Evolutionary conservation across 2,329 filamentous ascomycete species (phyloP).

Genomic region (Ceratocystiopsis sp.): DNA sequence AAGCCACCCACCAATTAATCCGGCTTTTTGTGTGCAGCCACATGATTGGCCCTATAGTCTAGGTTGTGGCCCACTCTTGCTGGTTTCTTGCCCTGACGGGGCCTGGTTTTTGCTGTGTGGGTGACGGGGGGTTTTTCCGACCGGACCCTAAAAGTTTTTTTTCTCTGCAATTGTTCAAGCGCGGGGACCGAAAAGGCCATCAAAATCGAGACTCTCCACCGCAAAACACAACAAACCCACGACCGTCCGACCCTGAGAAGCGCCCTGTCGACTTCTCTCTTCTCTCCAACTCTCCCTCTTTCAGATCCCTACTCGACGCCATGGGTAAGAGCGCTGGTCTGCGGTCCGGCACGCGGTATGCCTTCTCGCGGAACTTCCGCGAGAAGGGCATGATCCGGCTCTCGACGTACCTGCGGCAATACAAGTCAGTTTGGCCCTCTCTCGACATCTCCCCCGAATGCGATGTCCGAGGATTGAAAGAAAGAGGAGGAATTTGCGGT

Average conservation of each 20-base stretch:
- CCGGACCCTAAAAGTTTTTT: not conserved
- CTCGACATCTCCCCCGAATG: not conserved
- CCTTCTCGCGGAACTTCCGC: conserved; percentile 89
- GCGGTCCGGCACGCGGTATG: conserved; percentile 75
- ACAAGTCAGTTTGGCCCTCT: conserved; percentile 45
- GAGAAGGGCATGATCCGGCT: conserved; percentile 87
- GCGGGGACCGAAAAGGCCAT: not conserved
- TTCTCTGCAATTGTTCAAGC: not conserved
- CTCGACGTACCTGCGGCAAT: conserved; percentile 86
- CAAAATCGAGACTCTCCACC: not conserved
- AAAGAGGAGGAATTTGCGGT: conserved; percentile 1
- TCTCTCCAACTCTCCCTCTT: not conserved
- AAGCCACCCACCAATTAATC: too few species aligned
- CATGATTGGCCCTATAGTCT: not conserved
- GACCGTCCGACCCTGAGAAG: not conserved
- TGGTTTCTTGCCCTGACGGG: too few species aligned
- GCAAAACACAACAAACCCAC: not conserved
- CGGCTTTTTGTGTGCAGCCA: conserved; percentile 4
- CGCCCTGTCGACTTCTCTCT: not conserved
- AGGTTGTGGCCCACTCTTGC: too few species aligned
- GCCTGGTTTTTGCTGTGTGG: too few species aligned
- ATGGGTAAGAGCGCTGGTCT: conserved; percentile 84
- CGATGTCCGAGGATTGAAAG: conserved; percentile 1
- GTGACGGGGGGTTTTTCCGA: too few species aligned
- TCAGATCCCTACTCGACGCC: conserved; percentile 15